phyloP scores from a whole-genome alignment of 2,329 filamentous ascomycete species.

The Cordyceps fumosorosea region DNA sequence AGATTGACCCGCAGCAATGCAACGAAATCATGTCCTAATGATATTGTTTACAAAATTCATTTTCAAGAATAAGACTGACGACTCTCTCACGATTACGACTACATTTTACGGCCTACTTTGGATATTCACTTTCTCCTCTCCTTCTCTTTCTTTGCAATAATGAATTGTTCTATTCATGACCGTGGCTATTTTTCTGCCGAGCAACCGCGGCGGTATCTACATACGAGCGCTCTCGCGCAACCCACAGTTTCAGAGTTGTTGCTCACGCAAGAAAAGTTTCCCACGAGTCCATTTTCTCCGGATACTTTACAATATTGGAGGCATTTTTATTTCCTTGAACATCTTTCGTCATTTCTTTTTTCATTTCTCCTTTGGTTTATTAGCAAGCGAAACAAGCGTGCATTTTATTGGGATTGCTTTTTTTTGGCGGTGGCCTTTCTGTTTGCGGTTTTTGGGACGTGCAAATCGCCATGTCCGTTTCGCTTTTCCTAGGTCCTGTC shows the following conservation, averaged over 20 bases:
- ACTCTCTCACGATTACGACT: slow-evolving; percentile 30
- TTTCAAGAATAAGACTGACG: slow-evolving; percentile 12
- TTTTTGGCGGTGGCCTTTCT: slow-evolving; percentile 19
- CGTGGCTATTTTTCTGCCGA: slow-evolving; percentile 17
- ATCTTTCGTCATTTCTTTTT: slow-evolving; percentile 17
- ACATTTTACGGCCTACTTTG: slow-evolving; percentile 15
- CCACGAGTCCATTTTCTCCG: slow-evolving; percentile 21
- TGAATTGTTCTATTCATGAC: slow-evolving; percentile 15
- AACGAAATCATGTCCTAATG: slow-evolving; percentile 35
- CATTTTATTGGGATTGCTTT: slow-evolving; percentile 16
- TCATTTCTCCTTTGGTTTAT: slow-evolving; percentile 16
- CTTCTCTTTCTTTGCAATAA: slow-evolving; percentile 12
- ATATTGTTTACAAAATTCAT: slow-evolving; percentile 24
- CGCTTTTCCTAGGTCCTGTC: not conserved
- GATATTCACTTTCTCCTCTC: slow-evolving; percentile 17
- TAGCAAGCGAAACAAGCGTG: slow-evolving; percentile 15
- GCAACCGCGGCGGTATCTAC: slow-evolving; percentile 20
- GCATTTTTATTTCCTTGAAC: slow-evolving; percentile 26
- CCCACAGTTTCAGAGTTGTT: slow-evolving; percentile 32
- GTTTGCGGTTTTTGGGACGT: slow-evolving; percentile 12
- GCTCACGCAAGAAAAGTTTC: slow-evolving; percentile 37
- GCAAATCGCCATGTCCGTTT: not conserved
- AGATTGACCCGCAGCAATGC: slow-evolving; percentile 36
- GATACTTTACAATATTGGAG: slow-evolving; percentile 16
- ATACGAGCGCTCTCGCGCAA: slow-evolving; percentile 27